Evolutionary conservation across 1,139 yeast species (phyloP).

Genomic region (Hemisphaericaspora xylofermentans): DNA sequence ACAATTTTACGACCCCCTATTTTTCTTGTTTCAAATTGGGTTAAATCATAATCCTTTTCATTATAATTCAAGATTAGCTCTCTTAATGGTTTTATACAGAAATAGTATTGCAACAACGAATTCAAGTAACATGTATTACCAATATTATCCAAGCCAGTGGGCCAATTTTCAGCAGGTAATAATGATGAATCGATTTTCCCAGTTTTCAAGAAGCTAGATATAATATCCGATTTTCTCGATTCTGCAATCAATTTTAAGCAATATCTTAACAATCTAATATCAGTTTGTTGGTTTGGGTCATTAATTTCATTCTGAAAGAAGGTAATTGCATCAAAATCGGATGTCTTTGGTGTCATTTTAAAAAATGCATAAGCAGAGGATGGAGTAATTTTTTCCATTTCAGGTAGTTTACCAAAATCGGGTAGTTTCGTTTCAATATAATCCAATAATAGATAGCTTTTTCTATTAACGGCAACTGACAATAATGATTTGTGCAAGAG

Average conservation of each 20-base stretch:
- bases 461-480: constrained; percentile 42
- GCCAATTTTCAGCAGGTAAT: constrained; percentile 69
- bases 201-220: constrained; percentile 50
- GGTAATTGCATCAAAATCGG: constrained; percentile 56
- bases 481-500: constrained; percentile 35
- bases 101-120: constrained; percentile 85
- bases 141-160: constrained; percentile 88
- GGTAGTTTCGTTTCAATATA: constrained; percentile 48
- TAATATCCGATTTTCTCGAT: constrained; percentile 49
- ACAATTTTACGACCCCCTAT: constrained; percentile 87
- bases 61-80: constrained; percentile 60
- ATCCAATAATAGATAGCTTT: constrained; percentile 42
- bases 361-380: constrained; percentile 43
- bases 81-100: constrained; percentile 79
- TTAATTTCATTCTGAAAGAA: constrained; percentile 47
- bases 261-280: constrained; percentile 49
- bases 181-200: constrained; percentile 63
- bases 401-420: constrained; percentile 22
- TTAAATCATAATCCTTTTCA: constrained; percentile 20
- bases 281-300: constrained; percentile 19
- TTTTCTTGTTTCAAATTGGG: constrained; percentile 42
- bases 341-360: constrained; percentile 44
- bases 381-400: constrained; percentile 14
- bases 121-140: constrained; percentile 96
- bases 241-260: constrained; percentile 51